phyloP scores from a whole-genome alignment of 2,329 filamentous ascomycete species.

The Botrytis fragariae region DNA sequence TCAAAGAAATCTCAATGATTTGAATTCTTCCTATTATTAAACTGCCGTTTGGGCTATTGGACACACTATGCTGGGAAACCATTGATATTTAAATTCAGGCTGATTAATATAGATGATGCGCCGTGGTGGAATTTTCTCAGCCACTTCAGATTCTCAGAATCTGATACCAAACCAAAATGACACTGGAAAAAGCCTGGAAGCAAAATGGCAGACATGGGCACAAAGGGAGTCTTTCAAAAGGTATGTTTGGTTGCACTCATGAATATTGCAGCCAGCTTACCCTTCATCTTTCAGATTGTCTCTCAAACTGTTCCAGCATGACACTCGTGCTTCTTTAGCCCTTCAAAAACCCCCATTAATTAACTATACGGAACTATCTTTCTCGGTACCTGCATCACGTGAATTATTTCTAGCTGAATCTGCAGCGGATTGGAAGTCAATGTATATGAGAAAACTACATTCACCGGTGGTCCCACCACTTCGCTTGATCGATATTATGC shows the following conservation, averaged over 20 bases:
- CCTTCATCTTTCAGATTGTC: neutral
- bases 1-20: neutral
- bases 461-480: neutral
- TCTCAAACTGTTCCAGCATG: neutral
- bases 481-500: neutral
- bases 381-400: neutral
- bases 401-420: neutral
- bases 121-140: neutral
- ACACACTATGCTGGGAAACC: neutral
- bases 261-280: neutral
- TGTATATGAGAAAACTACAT: neutral
- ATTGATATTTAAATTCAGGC: neutral
- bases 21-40: neutral
- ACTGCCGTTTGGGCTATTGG: neutral
- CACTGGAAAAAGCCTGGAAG: neutral
- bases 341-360: neutral
- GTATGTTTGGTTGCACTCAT: neutral
- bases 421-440: neutral
- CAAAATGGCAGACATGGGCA: constrained; percentile 4
- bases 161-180: neutral
- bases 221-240: constrained; percentile 4
- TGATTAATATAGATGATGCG: neutral
- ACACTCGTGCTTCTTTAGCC: neutral
- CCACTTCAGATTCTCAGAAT: neutral
- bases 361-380: neutral